Conservation (phyloP, 1,284 basidiomycete species). For the Microbotryum lychnidis-dioicae region DNA sequence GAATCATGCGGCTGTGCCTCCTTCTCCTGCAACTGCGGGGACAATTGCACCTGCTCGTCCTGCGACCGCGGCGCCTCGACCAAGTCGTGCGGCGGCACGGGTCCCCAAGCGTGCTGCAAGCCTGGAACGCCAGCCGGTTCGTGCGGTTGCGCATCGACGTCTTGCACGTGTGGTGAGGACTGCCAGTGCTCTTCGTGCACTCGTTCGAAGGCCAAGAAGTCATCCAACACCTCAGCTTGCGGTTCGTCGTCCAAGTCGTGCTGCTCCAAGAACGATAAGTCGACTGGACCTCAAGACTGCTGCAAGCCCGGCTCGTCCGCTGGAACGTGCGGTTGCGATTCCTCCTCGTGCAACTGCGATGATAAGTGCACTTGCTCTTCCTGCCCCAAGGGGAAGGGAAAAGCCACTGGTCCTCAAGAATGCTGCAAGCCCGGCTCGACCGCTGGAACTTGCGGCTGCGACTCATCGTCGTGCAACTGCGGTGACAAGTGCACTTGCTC, state of each 20-base stretch:
- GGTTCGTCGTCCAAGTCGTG: too few relatives aligned
- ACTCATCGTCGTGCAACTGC: not conserved
- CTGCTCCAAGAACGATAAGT: too few relatives aligned
- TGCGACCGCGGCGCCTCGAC: not conserved
- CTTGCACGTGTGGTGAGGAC: not conserved
- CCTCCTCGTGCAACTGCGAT: constrained; percentile 4
- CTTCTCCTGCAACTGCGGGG: constrained; percentile 4
- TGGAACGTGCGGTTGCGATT: constrained; percentile 2
- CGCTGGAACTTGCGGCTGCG: not conserved
- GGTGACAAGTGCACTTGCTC: not conserved
- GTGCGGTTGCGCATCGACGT: not conserved
- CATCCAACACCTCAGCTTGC: not conserved
- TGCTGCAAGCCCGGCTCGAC: not conserved
- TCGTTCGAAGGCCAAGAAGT: constrained; percentile 7
- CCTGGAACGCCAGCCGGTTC: not conserved
- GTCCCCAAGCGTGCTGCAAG: not conserved
- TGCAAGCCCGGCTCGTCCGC: too few relatives aligned
- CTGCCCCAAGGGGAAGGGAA: too few relatives aligned
- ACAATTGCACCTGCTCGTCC: not conserved
- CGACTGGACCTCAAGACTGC: too few relatives aligned
- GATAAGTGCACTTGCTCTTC: not conserved
- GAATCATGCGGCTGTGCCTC: constrained; percentile 5
- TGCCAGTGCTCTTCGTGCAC: not conserved
- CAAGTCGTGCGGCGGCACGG: too few relatives aligned
- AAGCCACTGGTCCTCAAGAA: too few relatives aligned